These are phyloP conservation scores for Cercophora sp. DNA, from an alignment of 495 filamentous ascomycete genomes.

Conservation along the genomic window DNA sequence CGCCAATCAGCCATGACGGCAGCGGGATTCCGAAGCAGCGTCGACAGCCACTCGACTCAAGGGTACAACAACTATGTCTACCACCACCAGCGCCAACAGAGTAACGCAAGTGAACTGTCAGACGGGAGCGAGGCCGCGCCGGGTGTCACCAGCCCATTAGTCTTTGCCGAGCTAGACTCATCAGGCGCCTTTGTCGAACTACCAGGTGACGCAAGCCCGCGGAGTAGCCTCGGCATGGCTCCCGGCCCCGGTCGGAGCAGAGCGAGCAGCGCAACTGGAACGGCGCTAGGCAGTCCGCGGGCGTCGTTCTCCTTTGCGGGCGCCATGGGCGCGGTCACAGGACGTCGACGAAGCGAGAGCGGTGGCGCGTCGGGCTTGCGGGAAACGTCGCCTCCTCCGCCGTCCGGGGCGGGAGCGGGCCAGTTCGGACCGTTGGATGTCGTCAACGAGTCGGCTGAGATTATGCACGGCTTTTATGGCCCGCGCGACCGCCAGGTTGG, in stretches of 20 bases:
- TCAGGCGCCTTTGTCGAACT: conserved; percentile 20
- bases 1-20: conserved; percentile 20
- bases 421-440: conserved; percentile 24
- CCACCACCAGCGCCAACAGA: conserved; percentile 33
- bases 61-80: conserved; percentile 15
- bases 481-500: conserved; percentile 25
- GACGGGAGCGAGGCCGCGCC: conserved; percentile 29
- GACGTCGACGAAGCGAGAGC: conserved; percentile 19
- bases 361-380: neutral
- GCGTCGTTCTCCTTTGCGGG: conserved; percentile 12
- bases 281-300: conserved; percentile 7
- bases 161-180: conserved; percentile 28
- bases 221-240: conserved; percentile 12
- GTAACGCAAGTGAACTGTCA: conserved; percentile 39
- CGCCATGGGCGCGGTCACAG: too few relatives aligned
- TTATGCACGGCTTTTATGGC: conserved; percentile 36
- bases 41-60: conserved; percentile 25
- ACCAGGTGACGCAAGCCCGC: conserved; percentile 6
- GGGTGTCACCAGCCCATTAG: conserved; percentile 12
- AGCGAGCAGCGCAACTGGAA: conserved; percentile 10
- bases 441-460: conserved; percentile 29
- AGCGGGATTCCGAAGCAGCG: conserved; percentile 24
- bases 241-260: conserved; percentile 12
- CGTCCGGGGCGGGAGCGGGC: neutral
- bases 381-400: neutral